Evolutionary conservation across 306 rosid genomes (phyloP).

Genomic region (Fragaria nilgerrensis): DNA sequence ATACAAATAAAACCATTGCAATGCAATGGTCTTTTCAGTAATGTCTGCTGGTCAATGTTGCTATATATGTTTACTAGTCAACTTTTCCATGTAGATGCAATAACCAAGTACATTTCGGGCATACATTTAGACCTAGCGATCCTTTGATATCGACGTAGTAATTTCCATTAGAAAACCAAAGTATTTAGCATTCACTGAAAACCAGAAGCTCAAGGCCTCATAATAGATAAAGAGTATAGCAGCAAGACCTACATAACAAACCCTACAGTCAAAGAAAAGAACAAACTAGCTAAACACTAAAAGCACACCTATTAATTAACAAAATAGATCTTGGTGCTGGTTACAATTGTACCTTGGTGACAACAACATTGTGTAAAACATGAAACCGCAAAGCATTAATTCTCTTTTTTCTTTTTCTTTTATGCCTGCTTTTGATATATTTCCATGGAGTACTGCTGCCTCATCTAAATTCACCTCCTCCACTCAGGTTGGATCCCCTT

Average conservation of each 20-base stretch:
- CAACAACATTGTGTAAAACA: constrained; percentile 13
- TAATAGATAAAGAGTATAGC: neutral
- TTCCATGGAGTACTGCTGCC: constrained; percentile 8
- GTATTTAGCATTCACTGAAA: neutral
- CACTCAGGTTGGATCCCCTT: constrained; percentile 39
- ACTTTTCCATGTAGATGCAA: neutral
- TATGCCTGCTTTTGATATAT: neutral
- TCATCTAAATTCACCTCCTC: constrained; percentile 29
- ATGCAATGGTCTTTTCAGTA: neutral
- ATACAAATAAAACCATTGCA: neutral
- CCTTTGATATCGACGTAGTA: neutral
- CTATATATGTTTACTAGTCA: neutral
- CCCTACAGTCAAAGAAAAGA: constrained; percentile 1
- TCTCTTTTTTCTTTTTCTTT: neutral
- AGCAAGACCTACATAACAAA: constrained; percentile 10
- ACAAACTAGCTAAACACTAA: neutral
- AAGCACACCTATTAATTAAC: constrained; percentile 1
- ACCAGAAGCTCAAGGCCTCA: neutral
- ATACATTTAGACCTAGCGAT: neutral
- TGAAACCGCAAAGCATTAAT: constrained; percentile 1
- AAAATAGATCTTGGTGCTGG: constrained; percentile 2
- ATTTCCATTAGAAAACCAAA: neutral
- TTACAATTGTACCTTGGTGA: neutral
- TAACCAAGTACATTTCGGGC: neutral
- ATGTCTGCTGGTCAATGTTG: neutral